Evolutionary conservation across 1,284 basidiomycete genomes (phyloP), one percentile per base, ranked within the genome.

Genomic region (Cutaneotrichosporon sp.): DNA sequence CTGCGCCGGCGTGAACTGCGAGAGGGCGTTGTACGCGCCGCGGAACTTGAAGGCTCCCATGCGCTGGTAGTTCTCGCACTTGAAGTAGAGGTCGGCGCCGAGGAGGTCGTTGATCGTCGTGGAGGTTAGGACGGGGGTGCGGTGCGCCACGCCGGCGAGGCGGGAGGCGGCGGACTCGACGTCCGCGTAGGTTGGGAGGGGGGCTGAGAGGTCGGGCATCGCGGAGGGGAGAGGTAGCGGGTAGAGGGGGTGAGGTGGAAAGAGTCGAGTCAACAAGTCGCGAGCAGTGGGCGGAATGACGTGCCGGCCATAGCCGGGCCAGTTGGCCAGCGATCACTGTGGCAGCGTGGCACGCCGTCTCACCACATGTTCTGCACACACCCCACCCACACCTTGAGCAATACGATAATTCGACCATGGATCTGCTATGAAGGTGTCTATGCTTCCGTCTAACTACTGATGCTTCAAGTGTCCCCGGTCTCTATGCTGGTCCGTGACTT

Each of bases 11-110:
- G 83, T 83, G 45, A 99, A 82, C 79, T 87, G 87, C 9, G 91
- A 91, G 94, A 99, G 98, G 76, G 97, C 92, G 80, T 99, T 99
- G 83, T 97, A 99, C n/a, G 97, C 95, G 25, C 95, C 95, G 11
- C 95, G 84, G 59, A 97, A 92, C 76, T 99, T 99, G 87, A 99
- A 99, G 76, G 91, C 94, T 78, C 99, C 99, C 22, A 99, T 95
- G 68, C 97, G 92, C 64, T 99, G 97, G 86, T 95, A 77, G 72
- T 99, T 97, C 81, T 99, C 97, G 47, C 95, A 86, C 83, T 99
- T 99, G 65, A 99, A 85, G 85, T 89, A 92, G 77, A 98, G 89
- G 71, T 73, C 86, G 75, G 93, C 94, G 5, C 95, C 95, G 2
- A 97, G 83, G 66, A 89, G 87, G 60, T 88, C 80, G 66, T 56